Base-by-base conservation (phyloP, 1,139 yeast species). In the Kurtzmaniella quercitrusa region DNA sequence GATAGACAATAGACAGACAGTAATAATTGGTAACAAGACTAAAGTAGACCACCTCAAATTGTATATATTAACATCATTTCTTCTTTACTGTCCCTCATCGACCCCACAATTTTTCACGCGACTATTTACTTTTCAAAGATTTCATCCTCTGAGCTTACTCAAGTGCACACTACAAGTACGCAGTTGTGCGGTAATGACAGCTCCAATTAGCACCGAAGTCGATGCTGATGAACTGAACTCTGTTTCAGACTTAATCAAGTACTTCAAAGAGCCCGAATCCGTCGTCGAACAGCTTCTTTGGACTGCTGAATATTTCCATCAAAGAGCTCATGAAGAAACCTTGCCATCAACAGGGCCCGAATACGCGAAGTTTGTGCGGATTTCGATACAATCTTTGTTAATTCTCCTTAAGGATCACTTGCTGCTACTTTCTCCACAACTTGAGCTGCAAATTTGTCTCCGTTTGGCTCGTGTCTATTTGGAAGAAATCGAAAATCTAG, bases 401-500 rank as follows among this genome's bases (percentile, higher is more conserved):
- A 54, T 68, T 32, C 45, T 72, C 0, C 32, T 62, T 2, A 57
- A 56, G 18, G 55, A 58, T 32, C 71, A 69, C 47, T 45, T 50
- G 9, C 47, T 46, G 1, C 33, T 42, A 2, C 45, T 77, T 15
- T 56, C 60, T 40, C 66, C 72, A 0, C 50, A 48, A 14, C 43
- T 61, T 20, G 70, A 66, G 42, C 65, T 67, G 46, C 44, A 53
- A 1, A 51, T 71, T 0, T 61, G 61, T 41, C 66, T 61, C 43
- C 61, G 61, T 38, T 50, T 76, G 14, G 68, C 78, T 0, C 52
- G 52, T 15, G 41, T 74, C 2, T 63, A 70, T 44, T 62, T 64
- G 37, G 48, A 51, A 18, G 82, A 77, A 45, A 76, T 80, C 0
- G 58, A 57, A 12, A 65, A 67, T 44, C 47, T 57, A 12, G 65